A percentile compares a stretch with the other conserved stretches of the same genome.
phyloP scores from a whole-genome alignment of 2,329 filamentous ascomycete species.

The Stemphylium beticola region DNA sequence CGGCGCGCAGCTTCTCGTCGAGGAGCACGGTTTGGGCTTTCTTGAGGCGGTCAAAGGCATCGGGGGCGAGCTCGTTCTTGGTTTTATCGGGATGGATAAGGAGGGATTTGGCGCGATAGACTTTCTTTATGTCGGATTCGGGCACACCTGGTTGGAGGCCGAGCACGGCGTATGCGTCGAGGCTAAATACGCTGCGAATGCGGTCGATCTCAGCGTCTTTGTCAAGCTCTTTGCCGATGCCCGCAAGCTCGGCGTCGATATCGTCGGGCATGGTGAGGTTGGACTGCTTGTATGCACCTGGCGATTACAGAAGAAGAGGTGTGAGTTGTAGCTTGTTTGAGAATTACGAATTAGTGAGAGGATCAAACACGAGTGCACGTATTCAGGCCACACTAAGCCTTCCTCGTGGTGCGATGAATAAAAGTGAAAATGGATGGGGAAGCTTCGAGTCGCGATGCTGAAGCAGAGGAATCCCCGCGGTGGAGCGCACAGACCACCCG shows the following conservation, averaged over 20 bases:
- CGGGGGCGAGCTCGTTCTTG: slow-evolving; percentile 84
- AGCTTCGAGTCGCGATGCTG: background rate
- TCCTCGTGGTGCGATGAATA: background rate
- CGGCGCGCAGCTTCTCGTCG: slow-evolving; percentile 88
- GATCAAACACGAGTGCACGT: background rate
- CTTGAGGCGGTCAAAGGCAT: slow-evolving; percentile 95
- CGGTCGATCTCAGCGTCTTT: slow-evolving; percentile 98
- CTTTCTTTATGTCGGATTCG: slow-evolving; percentile 92
- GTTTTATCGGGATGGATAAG: slow-evolving; percentile 99
- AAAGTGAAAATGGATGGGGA: background rate
- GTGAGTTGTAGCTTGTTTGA: background rate
- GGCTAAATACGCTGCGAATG: slow-evolving; percentile 87
- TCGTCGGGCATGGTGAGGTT: slow-evolving; percentile 56
- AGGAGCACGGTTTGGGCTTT: slow-evolving; percentile 91
- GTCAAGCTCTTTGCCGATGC: slow-evolving; percentile 86
- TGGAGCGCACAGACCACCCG: slow-evolving; percentile 27
- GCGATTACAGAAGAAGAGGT: too few relatives aligned
- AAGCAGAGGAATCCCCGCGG: slow-evolving; percentile 26
- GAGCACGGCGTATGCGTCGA: slow-evolving; percentile 87
- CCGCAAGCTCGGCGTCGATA: slow-evolving; percentile 75
- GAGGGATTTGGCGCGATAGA: slow-evolving; percentile 97
- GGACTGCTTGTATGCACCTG: background rate
- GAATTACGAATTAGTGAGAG: background rate
- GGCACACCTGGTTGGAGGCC: slow-evolving; percentile 94
- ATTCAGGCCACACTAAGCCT: background rate